Conservation (phyloP, 1,284 basidiomycete species). For the Ganoderma lingzhi region DNA sequence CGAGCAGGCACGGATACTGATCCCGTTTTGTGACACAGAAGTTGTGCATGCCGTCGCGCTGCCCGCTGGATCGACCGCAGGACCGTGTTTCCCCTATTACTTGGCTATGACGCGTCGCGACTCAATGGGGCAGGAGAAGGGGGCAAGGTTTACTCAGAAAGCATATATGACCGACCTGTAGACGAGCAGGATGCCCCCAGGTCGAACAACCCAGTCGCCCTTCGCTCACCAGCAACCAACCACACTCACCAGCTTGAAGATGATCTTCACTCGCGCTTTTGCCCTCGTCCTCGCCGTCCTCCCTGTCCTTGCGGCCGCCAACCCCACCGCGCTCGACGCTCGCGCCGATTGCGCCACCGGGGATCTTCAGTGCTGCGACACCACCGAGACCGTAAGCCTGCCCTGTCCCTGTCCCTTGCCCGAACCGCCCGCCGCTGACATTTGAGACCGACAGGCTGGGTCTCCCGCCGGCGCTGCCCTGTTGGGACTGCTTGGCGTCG, state of each 20-base stretch:
- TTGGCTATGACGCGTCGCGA: neutral
- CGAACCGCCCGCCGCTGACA: neutral
- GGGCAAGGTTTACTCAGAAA: neutral
- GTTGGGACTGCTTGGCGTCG: slow-evolving; percentile 35
- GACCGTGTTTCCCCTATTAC: neutral
- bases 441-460: slow-evolving; percentile 17
- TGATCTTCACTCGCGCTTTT: slow-evolving; percentile 26
- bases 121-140: neutral
- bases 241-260: slow-evolving; percentile 8
- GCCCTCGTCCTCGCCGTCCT: slow-evolving; percentile 21
- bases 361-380: slow-evolving; percentile 39
- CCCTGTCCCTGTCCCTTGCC: neutral
- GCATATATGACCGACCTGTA: slow-evolving; percentile 3
- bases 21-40: neutral
- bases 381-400: slow-evolving; percentile 13
- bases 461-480: slow-evolving; percentile 20
- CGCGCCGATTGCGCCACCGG: slow-evolving; percentile 36
- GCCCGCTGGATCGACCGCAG: no score
- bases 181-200: slow-evolving; percentile 6
- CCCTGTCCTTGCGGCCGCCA: slow-evolving; percentile 35
- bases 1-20: neutral
- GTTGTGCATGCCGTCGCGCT: no score
- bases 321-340: slow-evolving; percentile 22
- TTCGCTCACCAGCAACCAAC: slow-evolving; percentile 10
- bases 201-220: slow-evolving; percentile 18